Evolutionary conservation across 352 stramenopile species (phyloP).

Genomic region (Globisporangium parvum): DNA sequence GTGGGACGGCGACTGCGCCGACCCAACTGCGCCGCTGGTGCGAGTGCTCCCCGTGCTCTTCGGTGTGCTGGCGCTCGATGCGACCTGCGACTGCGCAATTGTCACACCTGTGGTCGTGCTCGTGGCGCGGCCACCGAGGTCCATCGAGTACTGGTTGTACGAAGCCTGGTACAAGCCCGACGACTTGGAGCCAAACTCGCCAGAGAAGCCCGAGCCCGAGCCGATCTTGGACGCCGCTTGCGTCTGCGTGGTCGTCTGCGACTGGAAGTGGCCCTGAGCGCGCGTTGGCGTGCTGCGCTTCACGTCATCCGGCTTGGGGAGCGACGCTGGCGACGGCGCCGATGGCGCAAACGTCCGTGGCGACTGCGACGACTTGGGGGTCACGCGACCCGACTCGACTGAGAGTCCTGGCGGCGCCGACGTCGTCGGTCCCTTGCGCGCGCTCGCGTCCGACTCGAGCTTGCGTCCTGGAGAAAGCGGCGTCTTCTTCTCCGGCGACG

Average conservation of each 20-base stretch:
- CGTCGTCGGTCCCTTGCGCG: slow-evolving; percentile 26
- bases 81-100: slow-evolving; percentile 26
- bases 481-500: slow-evolving; percentile 68
- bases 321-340: slow-evolving; percentile 74
- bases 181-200: slow-evolving; percentile 48
- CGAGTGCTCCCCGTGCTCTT: slow-evolving; percentile 32
- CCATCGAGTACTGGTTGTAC: slow-evolving; percentile 82
- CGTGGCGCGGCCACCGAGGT: slow-evolving; percentile 38
- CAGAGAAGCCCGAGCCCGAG: slow-evolving; percentile 35
- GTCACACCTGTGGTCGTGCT: slow-evolving; percentile 16
- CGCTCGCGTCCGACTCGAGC: slow-evolving; percentile 18
- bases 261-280: slow-evolving; percentile 43
- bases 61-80: slow-evolving; percentile 44
- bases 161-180: slow-evolving; percentile 65
- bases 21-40: slow-evolving; percentile 16
- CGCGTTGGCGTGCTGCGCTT: slow-evolving; percentile 69
- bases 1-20: slow-evolving; percentile 56
- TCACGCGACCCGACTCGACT: slow-evolving; percentile 61
- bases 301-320: slow-evolving; percentile 83
- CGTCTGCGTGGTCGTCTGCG: slow-evolving; percentile 21
- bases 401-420: slow-evolving; percentile 65
- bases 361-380: slow-evolving; percentile 60
- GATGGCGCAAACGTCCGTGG: slow-evolving; percentile 58
- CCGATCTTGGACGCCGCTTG: slow-evolving; percentile 54
- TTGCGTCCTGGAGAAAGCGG: slow-evolving; percentile 43